A percentile compares a stretch with the other conserved stretches of the same genome.
Evolutionary conservation across 306 rosid species (phyloP).

Genomic region (Cucumis melo): DNA sequence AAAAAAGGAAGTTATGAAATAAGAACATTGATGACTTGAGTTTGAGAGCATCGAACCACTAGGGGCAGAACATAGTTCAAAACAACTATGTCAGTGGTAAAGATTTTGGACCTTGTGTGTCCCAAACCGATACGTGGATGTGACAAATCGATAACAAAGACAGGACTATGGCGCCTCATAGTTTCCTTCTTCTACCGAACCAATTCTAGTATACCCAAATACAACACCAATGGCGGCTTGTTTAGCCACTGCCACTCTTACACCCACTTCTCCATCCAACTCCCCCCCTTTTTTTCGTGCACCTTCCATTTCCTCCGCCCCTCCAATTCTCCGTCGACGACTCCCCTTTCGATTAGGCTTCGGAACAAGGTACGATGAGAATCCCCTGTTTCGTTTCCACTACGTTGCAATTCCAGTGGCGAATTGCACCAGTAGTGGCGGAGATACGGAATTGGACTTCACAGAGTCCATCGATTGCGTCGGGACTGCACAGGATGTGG

Average conservation of each 20-base stretch:
- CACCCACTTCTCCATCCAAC: not conserved
- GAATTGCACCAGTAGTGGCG: slow-evolving; percentile 2
- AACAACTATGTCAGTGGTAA: no score
- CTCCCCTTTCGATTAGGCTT: not conserved
- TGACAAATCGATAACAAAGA: not conserved
- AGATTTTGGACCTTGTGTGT: no score
- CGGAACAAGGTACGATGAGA: not conserved
- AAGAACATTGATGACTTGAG: no score
- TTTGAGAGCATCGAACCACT: no score
- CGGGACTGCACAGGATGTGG: slow-evolving; percentile 67
- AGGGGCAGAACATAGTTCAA: no score
- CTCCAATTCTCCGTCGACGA: not conserved
- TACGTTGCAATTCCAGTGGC: not conserved
- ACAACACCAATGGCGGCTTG: slow-evolving; percentile 1
- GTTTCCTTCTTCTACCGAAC: not conserved
- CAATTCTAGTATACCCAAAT: not conserved
- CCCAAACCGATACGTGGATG: not conserved
- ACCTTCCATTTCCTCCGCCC: not conserved
- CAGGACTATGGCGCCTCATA: not conserved
- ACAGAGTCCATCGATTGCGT: slow-evolving; percentile 35
- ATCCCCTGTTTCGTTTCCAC: not conserved
- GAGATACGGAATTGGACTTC: slow-evolving; percentile 2
- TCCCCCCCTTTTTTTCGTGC: not conserved
- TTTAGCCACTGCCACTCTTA: not conserved
- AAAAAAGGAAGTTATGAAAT: no score